Evolutionary conservation across 2,329 filamentous ascomycete species (phyloP).

Genomic region (Claviceps maximensis): DNA sequence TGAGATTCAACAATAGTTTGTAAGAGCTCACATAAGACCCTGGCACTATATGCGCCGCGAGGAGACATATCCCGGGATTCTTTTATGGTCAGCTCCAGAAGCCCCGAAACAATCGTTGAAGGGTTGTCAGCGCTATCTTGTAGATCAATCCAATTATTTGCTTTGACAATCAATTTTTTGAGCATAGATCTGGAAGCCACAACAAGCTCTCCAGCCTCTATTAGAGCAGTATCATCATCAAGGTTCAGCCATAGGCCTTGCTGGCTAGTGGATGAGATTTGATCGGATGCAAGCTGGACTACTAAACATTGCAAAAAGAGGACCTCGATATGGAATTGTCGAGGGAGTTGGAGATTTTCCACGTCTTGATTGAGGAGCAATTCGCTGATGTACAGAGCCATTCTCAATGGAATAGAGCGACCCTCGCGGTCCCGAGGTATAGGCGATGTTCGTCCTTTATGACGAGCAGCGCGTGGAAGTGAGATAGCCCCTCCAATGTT

Average conservation of each 20-base stretch:
- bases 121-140: constrained; percentile 15
- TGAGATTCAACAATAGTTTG: constrained; percentile 32
- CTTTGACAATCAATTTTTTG: constrained; percentile 17
- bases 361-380: constrained; percentile 39
- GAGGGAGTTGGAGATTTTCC: constrained; percentile 25
- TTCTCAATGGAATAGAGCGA: constrained; percentile 59
- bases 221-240: constrained; percentile 20
- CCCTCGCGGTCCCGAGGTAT: constrained; percentile 51
- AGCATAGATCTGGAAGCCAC: constrained; percentile 27
- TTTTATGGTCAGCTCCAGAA: constrained; percentile 32
- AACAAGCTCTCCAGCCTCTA: constrained; percentile 30
- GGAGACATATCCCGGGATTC: constrained; percentile 28
- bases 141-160: constrained; percentile 25
- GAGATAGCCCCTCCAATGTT: constrained; percentile 57
- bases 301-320: constrained; percentile 39
- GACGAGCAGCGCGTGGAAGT: constrained; percentile 25
- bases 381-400: constrained; percentile 55
- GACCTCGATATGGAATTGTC: constrained; percentile 32
- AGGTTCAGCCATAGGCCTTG: constrained; percentile 34
- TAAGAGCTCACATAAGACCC: constrained; percentile 37
- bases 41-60: constrained; percentile 37
- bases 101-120: constrained; percentile 24
- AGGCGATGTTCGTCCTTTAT: background rate
- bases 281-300: constrained; percentile 38
- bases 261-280: constrained; percentile 31